Evolutionary conservation across 495 filamentous ascomycete species (phyloP), one percentile per base, ranked within the genome.

Genomic region (Hypomontagnella submonticulosa): DNA sequence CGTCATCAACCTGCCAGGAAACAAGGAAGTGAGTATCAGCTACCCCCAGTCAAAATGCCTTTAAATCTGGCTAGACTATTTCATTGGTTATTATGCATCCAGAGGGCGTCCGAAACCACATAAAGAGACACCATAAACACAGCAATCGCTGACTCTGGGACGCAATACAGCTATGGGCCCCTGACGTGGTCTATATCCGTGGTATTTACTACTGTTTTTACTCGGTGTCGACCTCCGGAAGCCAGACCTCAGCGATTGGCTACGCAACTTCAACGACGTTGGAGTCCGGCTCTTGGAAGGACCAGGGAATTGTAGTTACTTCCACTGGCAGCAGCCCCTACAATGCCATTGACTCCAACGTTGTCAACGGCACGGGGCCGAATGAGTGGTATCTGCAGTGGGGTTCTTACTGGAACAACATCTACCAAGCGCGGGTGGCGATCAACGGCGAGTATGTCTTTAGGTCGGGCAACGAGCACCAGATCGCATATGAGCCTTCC

Each of bases 311-410:
- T 37, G 49, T 65, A 27, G 55, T 65, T 4, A 57, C 71, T 10
- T 82, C 80, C 13, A 73, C 73, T 30, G 40, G 67, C 4, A 71
- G 69, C 52, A 78, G 71, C 16, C 41, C 76, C 1, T 89, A 87
- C 75, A 89, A 90, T 65, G 81, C 85, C 42, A 90, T 91, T 59
- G 88, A 91, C 66, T 76, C 81, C 11, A 87, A 88, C 73, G 77
- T 86, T 54, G 75, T 88, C 63, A 53, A 65, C 7, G 73, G 79
- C 11, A 76, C 67, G n/a, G 62, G 55, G 20, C 13, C 23, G 7
- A 77, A 73, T 55, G 66, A 69, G 8, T 77, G 80, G 51, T 83
- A 84, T 49, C 77, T 90, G 42, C 84, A 80, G 62, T 91, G 86
- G 52, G 88, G 88, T 34, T 84, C 80, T 13, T 90, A 87, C 76